Conservation (phyloP, 495 filamentous ascomycete genomes). For the Aeminium ludgeri region DNA sequence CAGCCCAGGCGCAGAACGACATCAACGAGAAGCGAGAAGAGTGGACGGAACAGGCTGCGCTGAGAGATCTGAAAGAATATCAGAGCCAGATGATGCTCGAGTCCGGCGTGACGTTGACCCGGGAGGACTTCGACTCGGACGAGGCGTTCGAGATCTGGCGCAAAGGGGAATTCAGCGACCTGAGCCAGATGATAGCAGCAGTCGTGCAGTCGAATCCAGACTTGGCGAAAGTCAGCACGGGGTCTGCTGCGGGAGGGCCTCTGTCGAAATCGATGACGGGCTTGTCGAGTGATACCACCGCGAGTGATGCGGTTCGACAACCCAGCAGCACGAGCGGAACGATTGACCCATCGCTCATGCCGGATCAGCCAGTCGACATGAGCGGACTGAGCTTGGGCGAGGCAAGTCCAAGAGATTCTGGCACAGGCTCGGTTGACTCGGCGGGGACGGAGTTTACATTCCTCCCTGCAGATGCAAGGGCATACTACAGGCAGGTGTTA, state of each 20-base stretch:
- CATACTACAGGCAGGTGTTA: conserved; percentile 62
- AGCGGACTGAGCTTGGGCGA: conserved; percentile 51
- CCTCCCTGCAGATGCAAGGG: conserved; percentile 71
- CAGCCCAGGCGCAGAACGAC: conserved; percentile 63
- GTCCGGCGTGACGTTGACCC: conserved; percentile 57
- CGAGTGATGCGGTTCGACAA: conserved; percentile 17
- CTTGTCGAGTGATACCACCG: conserved; percentile 39
- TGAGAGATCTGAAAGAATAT: conserved; percentile 84
- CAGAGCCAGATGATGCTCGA: conserved; percentile 72
- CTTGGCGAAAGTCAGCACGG: conserved; percentile 51
- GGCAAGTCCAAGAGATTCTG: conserved; percentile 20
- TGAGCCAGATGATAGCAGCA: conserved; percentile 82
- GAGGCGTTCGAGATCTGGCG: conserved; percentile 86
- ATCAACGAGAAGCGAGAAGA: conserved; percentile 59
- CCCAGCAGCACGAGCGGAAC: conserved; percentile 33
- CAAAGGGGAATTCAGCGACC: conserved; percentile 59
- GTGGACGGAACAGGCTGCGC: conserved; percentile 84
- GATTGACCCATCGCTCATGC: conserved; percentile 38
- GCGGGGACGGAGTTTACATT: conserved; percentile 45
- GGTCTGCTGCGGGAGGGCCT: conserved; percentile 21
- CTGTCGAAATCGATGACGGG: conserved; percentile 27
- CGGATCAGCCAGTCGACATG: conserved; percentile 67
- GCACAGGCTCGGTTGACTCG: conserved; percentile 33
- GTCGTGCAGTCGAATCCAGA: conserved; percentile 79
- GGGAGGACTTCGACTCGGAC: conserved; percentile 78